Evolutionary conservation across 2,329 filamentous ascomycete species (phyloP).

Genomic region (Aspergillus transmontanensis): DNA sequence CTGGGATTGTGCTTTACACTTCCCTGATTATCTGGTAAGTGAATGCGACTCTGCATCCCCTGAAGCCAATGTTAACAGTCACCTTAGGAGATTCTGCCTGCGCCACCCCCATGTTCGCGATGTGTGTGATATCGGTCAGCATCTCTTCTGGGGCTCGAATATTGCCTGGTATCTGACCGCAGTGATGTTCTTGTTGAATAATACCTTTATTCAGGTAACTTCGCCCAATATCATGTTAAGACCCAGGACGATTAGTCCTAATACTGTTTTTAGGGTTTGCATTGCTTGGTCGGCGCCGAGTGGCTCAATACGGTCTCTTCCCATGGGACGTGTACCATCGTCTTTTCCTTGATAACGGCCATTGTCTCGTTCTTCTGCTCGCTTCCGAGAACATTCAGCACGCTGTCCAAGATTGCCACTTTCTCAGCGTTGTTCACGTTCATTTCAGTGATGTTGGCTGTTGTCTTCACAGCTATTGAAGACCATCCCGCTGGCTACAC

Average conservation of each 20-base stretch:
- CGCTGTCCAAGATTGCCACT: conserved; percentile 77
- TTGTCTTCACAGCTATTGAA: conserved; percentile 79
- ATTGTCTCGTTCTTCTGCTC: conserved; percentile 77
- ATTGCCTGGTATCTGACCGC: conserved; percentile 71
- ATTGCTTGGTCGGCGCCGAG: conserved; percentile 81
- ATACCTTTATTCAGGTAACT: conserved; percentile 78
- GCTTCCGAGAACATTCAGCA: conserved; percentile 80
- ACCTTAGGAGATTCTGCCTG: conserved; percentile 80
- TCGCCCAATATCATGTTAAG: background rate
- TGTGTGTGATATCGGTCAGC: conserved; percentile 93
- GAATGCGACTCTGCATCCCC: background rate
- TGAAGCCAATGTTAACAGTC: conserved; percentile 21
- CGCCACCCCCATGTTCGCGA: conserved; percentile 89
- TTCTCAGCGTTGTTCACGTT: conserved; percentile 86
- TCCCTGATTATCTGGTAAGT: conserved; percentile 65
- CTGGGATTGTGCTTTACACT: conserved; percentile 80
- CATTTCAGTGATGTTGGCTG: conserved; percentile 80
- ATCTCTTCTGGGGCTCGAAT: conserved; percentile 83
- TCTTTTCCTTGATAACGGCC: conserved; percentile 73
- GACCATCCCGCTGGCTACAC: conserved; percentile 70
- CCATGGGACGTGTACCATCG: conserved; percentile 73
- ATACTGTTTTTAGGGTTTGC: conserved; percentile 60
- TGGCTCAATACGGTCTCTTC: conserved; percentile 88
- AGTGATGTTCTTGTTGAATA: conserved; percentile 90
- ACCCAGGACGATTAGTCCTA: background rate